Base-by-base conservation (phyloP, 345 rosid species). In the Moringa oleifera region DNA sequence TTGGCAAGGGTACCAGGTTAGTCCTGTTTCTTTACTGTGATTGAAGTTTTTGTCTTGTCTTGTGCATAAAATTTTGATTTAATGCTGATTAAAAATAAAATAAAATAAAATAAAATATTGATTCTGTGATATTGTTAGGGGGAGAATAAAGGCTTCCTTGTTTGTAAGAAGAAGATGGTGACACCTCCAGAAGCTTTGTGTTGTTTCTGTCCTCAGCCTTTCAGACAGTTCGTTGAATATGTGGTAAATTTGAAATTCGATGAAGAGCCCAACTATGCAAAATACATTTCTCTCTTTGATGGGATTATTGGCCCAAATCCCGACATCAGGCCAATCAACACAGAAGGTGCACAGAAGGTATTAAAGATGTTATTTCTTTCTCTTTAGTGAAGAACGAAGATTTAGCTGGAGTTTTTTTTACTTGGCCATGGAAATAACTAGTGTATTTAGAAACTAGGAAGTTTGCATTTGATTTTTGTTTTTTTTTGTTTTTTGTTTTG, bases 1-100 rank as follows among this genome's bases (percentile, higher is more conserved):
- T 56, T 84, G 94, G 94, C 94, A 87, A 63, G 94, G 94, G 45
- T 84, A 79, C 67, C 86, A 84, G 85, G 94, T 82, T 54, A 61
- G 74, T 72, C 18, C 51, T 60, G 46, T 49, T 51, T 59, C 17
- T 51, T 23, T 28, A 36, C 21, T 23, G 55, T 21, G 24, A 41
- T 31, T 19, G 22, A 20, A 20, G 21, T 57, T n/a, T 59, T 47
- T 13, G 17, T 62, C 37, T 4, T 17, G 21, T n/a, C 20, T 51
- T 17, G 23, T 20, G 20, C 15, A 4, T 2, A 6, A 51, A 2
- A 4, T 51, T 51, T 0, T 4, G 37, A 20, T 33, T 33, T 4
- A 33, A 4, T 33, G 11, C 11, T 33, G 5, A 4, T 33, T 33
- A 33, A 33, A 11, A 11, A 13, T 23, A 11, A 53, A 16, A 36